phyloP scores from a whole-genome alignment of 148 eudicot genomes.

The Limonium bicolor region DNA sequence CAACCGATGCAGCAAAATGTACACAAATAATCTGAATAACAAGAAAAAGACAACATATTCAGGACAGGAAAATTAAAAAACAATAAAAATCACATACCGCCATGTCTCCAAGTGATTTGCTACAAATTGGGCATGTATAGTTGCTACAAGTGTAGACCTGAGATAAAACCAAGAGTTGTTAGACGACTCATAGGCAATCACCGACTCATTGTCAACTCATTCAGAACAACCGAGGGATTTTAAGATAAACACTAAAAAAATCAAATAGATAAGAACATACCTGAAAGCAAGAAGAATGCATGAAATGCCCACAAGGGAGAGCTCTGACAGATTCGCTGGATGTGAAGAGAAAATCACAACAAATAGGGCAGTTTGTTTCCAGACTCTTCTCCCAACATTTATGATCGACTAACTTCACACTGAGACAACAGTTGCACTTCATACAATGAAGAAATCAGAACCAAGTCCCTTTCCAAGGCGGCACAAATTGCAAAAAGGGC shows the following conservation, averaged over 20 bases:
- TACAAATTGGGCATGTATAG: conserved; percentile 82
- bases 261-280: conserved; percentile 18
- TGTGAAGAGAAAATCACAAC: conserved; percentile 85
- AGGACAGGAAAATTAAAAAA: too few relatives aligned
- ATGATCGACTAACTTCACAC: conserved; percentile 57
- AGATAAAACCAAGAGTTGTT: conserved; percentile 1
- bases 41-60: too few relatives aligned
- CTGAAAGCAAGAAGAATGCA: conserved; percentile 97
- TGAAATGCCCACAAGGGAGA: conserved; percentile 86
- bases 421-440: conserved; percentile 78
- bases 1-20: too few relatives aligned
- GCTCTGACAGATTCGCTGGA: conserved; percentile 75
- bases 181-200: too few relatives aligned
- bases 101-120: conserved; percentile 95
- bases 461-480: conserved; percentile 78
- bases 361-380: conserved; percentile 86
- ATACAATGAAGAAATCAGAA: conserved; percentile 80
- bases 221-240: neutral
- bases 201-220: neutral
- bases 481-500: conserved; percentile 82
- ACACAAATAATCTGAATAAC: too few relatives aligned
- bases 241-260: neutral
- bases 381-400: conserved; percentile 80
- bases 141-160: conserved; percentile 81
- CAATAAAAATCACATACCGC: conserved; percentile 37